These are phyloP conservation scores for Teratosphaeria pseudoeucalypti DNA, from an alignment of 2,329 filamentous ascomycete species.

Conservation along the genomic window DNA sequence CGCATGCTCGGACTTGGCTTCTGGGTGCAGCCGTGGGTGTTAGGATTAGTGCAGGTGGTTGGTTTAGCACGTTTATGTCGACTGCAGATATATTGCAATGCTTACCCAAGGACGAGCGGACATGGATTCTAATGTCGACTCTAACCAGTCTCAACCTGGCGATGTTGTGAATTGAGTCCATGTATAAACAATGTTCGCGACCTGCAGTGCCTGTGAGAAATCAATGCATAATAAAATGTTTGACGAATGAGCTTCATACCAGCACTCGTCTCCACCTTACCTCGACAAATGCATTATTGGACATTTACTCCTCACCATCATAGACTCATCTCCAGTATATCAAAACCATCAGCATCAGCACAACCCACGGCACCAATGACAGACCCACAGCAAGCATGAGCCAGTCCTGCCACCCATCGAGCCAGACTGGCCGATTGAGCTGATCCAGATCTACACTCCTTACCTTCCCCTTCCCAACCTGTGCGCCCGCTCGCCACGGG, in stretches of 20 bases:
- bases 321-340: background rate
- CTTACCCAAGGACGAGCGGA: background rate
- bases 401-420: conserved; percentile 13
- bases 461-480: background rate
- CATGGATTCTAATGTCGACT: too few species aligned
- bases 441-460: conserved; percentile 18
- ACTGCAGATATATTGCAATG: background rate
- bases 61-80: background rate
- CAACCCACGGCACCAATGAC: conserved; percentile 6
- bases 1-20: background rate
- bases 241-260: too few species aligned
- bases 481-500: conserved; percentile 28
- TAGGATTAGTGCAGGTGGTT: background rate
- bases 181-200: too few species aligned
- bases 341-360: background rate
- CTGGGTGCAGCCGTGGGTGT: background rate
- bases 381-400: conserved; percentile 10
- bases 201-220: background rate
- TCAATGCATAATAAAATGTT: background rate
- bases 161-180: too few species aligned
- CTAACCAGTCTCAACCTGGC: too few species aligned
- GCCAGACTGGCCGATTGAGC: conserved; percentile 19
- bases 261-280: background rate
- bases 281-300: background rate
- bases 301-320: background rate